Conservation (phyloP, 176 grass and related monocot genomes). For the Canna indica region DNA sequence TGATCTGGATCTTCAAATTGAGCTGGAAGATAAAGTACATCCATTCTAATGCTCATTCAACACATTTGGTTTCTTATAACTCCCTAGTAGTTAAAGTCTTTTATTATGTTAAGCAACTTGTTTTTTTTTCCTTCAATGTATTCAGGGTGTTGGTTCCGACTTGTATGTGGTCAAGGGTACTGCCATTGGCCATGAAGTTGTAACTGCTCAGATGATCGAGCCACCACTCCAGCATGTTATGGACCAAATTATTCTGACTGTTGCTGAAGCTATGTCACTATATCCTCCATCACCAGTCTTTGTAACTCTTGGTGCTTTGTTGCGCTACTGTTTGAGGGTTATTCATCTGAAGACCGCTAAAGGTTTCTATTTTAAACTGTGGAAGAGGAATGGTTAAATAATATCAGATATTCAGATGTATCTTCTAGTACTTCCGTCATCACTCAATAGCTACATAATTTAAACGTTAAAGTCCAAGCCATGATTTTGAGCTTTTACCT, state of each 20-base stretch:
- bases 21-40: constrained; percentile 80
- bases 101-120: constrained; percentile 14
- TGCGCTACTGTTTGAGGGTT: constrained; percentile 64
- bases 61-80: constrained; percentile 15
- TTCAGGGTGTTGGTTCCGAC: constrained; percentile 79
- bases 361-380: constrained; percentile 25
- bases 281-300: constrained; percentile 88
- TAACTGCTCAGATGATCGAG: constrained; percentile 68
- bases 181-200: constrained; percentile 80
- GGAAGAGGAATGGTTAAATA: neutral
- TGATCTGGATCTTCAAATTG: constrained; percentile 72
- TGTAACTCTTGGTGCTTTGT: constrained; percentile 64
- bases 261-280: constrained; percentile 93
- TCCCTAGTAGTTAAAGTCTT: neutral
- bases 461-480: neutral
- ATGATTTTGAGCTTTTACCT: neutral
- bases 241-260: constrained; percentile 68
- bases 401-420: neutral
- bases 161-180: constrained; percentile 81
- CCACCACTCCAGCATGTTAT: constrained; percentile 71
- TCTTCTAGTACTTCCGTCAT: neutral
- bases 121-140: constrained; percentile 2
- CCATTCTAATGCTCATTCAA: constrained; percentile 1
- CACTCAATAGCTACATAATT: neutral
- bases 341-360: constrained; percentile 67